These are phyloP conservation scores for Saussurea involucrata DNA, from an alignment of 129 eudicot species.

Conservation along the genomic window DNA sequence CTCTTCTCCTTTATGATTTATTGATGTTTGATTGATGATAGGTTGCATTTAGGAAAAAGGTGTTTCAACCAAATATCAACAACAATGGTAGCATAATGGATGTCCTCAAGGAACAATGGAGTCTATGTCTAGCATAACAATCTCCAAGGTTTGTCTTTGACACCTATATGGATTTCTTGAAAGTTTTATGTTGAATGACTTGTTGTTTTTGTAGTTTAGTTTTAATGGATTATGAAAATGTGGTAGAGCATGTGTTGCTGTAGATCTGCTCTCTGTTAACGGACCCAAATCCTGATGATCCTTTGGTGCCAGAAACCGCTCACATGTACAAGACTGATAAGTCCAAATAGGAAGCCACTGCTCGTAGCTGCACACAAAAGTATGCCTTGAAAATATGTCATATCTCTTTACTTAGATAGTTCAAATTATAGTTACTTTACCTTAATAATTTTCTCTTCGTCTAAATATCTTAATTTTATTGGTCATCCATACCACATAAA, in stretches of 20 bases:
- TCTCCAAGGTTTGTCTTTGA: conserved; percentile 76
- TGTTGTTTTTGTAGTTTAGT: too few species aligned
- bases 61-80: conserved; percentile 65
- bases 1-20: too few species aligned
- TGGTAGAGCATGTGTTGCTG: conserved; percentile 48
- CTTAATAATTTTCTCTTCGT: too few species aligned
- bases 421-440: too few species aligned
- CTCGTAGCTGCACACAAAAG: conserved; percentile 88
- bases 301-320: conserved; percentile 72
- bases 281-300: conserved; percentile 82
- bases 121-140: conserved; percentile 80
- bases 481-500: too few species aligned
- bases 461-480: too few species aligned
- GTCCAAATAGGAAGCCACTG: conserved; percentile 69
- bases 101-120: conserved; percentile 81
- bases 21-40: too few species aligned
- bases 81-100: conserved; percentile 76
- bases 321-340: conserved; percentile 79
- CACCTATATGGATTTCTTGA: too few species aligned
- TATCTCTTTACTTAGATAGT: too few species aligned
- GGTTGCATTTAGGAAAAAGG: too few species aligned
- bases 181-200: too few species aligned
- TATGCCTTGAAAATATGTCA: too few species aligned
- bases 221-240: not conserved
- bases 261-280: conserved; percentile 72